A percentile compares a stretch with the other conserved stretches of the same genome.
Conservation (phyloP, 805 yeast genomes). For the Saturnispora bothae region DNA sequence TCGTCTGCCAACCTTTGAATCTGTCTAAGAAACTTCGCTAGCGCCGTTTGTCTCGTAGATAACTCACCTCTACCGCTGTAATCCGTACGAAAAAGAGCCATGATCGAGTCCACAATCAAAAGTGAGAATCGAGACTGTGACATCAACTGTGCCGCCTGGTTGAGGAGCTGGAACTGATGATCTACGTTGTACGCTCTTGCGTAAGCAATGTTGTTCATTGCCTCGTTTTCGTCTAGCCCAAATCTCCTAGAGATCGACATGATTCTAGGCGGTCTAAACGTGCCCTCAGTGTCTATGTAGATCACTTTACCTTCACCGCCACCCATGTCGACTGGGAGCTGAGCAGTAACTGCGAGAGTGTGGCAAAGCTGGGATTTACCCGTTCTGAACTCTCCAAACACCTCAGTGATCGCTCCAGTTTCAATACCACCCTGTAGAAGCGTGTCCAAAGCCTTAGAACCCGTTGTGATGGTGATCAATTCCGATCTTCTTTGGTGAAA, state of each 20-base stretch:
- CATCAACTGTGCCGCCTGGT: conserved; percentile 94
- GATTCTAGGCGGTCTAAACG: conserved; percentile 86
- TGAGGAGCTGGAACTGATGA: conserved; percentile 79
- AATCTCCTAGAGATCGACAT: conserved; percentile 85
- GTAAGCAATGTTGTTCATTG: conserved; percentile 93
- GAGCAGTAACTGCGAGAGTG: conserved; percentile 93
- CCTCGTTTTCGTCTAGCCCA: conserved; percentile 86
- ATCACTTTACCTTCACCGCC: conserved; percentile 98
- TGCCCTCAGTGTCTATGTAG: conserved; percentile 94
- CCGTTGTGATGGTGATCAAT: conserved; percentile 87
- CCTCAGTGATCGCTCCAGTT: conserved; percentile 93
- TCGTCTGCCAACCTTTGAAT: conserved; percentile 93
- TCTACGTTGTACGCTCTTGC: conserved; percentile 97
- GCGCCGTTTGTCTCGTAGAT: conserved; percentile 88
- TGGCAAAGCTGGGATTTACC: conserved; percentile 97
- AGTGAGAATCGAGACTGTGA: conserved; percentile 83
- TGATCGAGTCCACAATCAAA: conserved; percentile 90
- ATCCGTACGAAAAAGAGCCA: conserved; percentile 94
- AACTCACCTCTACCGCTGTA: conserved; percentile 92
- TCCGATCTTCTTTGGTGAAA: conserved; percentile 84
- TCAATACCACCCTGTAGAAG: conserved; percentile 94
- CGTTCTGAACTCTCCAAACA: conserved; percentile 95
- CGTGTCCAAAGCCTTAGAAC: conserved; percentile 88
- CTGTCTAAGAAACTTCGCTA: conserved; percentile 85
- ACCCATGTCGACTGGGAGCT: conserved; percentile 90